phyloP scores from a whole-genome alignment of 257 asterid species.

The Nicotiana otophora region DNA sequence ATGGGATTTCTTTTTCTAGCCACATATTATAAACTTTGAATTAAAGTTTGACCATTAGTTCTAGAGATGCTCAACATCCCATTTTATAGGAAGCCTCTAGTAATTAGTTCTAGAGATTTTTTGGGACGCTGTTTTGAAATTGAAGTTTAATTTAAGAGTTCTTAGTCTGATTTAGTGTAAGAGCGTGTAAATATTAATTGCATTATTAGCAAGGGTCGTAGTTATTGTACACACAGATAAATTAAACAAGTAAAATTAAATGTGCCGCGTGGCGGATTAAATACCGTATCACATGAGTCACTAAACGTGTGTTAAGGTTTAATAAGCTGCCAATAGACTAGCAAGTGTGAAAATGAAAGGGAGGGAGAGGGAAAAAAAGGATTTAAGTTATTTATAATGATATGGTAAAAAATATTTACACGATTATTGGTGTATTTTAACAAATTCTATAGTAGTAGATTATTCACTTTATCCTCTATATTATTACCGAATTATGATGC shows the following conservation, averaged over 20 bases:
- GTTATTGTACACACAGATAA: too few species aligned
- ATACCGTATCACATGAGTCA: neutral
- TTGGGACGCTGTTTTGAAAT: neutral
- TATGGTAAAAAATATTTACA: too few species aligned
- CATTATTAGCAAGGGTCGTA: too few species aligned
- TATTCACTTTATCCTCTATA: too few species aligned
- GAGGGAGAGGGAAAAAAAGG: neutral
- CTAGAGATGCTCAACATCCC: neutral
- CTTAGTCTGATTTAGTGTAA: too few species aligned
- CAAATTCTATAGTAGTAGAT: too few species aligned
- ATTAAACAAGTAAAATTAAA: too few species aligned
- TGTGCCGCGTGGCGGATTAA: neutral
- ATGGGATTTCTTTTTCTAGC: too few species aligned
- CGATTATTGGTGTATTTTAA: too few species aligned
- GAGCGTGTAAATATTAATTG: too few species aligned
- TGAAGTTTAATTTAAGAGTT: too few species aligned
- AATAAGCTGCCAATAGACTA: neutral
- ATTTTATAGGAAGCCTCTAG: neutral
- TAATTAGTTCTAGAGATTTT: neutral
- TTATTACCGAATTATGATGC: too few species aligned
- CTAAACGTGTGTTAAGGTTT: neutral
- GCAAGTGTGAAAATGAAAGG: neutral
- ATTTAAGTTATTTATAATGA: neutral
- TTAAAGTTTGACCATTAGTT: neutral
- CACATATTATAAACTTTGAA: neutral